Evolutionary conservation across 257 asterid genomes (phyloP).

Genomic region (Vinca minor): DNA sequence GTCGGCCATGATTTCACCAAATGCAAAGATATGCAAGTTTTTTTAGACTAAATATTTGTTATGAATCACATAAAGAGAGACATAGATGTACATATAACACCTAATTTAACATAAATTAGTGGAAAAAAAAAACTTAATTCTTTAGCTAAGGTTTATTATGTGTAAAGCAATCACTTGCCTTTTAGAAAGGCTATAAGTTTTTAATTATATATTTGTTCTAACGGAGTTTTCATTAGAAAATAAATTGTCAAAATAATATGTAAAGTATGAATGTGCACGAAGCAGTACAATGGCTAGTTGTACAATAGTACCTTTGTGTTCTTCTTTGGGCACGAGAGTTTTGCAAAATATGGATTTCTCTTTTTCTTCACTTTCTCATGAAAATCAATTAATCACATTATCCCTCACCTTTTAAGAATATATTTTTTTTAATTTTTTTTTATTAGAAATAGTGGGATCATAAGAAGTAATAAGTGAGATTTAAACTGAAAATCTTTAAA

Average conservation of each 20-base stretch:
- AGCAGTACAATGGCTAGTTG: no score
- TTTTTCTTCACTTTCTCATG: no score
- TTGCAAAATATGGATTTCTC: no score
- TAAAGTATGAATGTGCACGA: no score
- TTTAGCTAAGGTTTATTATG: neutral
- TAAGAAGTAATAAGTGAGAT: no score
- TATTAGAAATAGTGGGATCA: no score
- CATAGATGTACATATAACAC: slow-evolving; percentile 4
- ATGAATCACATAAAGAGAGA: slow-evolving; percentile 6
- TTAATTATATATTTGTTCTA: neutral
- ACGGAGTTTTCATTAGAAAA: neutral
- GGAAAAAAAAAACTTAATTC: neutral
- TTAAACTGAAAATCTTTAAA: no score
- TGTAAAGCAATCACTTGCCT: neutral
- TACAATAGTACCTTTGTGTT: neutral
- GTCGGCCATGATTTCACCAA: slow-evolving; percentile 46
- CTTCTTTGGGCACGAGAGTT: no score
- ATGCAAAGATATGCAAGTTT: slow-evolving; percentile 1
- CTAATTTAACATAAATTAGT: neutral
- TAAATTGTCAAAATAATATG: neutral
- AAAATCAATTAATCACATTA: no score
- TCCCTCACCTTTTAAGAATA: no score
- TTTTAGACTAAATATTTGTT: no score
- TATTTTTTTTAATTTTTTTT: no score
- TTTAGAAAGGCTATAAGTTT: slow-evolving; percentile 1